These are phyloP conservation scores for Fusarium verticillioides DNA, from an alignment of 2,329 filamentous ascomycete species.

Conservation along the genomic window DNA sequence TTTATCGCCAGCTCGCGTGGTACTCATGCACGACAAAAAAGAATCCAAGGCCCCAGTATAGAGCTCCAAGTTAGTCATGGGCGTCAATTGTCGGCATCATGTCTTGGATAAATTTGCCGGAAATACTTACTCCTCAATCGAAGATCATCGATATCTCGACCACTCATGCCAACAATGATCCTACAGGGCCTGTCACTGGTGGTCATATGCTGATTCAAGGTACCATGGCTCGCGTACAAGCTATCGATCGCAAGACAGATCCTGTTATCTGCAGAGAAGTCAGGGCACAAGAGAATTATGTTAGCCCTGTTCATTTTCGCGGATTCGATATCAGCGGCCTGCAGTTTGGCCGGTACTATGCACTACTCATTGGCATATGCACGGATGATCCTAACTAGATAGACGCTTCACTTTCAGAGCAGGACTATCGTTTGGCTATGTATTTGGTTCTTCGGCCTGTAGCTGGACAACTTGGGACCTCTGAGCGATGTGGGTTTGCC, in stretches of 20 bases:
- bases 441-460: not conserved
- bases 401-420: too few relatives aligned
- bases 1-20: not conserved
- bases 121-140: not conserved
- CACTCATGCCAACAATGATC: not conserved
- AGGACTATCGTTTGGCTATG: not conserved
- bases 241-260: not conserved
- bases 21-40: not conserved
- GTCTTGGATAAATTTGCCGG: accelerated
- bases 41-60: not conserved
- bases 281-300: too few relatives aligned
- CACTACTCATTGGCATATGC: not conserved
- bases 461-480: accelerated
- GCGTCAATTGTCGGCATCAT: not conserved
- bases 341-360: not conserved
- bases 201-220: not conserved
- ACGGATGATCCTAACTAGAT: too few relatives aligned
- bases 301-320: too few relatives aligned
- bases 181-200: not conserved
- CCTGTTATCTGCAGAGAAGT: too few relatives aligned
- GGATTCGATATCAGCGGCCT: not conserved
- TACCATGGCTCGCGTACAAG: not conserved
- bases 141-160: not conserved
- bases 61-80: not conserved
- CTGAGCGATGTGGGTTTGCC: not conserved